Conservation (phyloP, 164 flowering plant species). For the Chimonanthus praecox region DNA sequence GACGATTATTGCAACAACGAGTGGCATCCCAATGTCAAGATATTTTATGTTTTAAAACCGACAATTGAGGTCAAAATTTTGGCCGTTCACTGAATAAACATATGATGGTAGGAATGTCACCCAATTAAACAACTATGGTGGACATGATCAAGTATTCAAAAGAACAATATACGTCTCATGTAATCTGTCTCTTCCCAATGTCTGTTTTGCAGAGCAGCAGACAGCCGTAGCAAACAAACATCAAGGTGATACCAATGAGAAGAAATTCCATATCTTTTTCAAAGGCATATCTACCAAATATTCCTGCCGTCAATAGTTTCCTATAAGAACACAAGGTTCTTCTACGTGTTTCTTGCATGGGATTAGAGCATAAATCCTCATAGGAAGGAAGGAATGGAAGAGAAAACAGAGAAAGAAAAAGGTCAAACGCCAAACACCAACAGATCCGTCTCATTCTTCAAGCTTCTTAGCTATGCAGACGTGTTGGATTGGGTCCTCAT, state of each 20-base stretch:
- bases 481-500: conserved; percentile 54
- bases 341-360: neutral
- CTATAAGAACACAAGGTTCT: neutral
- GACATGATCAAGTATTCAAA: too few relatives aligned
- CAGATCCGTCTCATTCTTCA: conserved; percentile 15
- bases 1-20: too few relatives aligned
- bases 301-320: neutral
- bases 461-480: conserved; percentile 64
- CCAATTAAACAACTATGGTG: too few relatives aligned
- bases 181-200: too few relatives aligned
- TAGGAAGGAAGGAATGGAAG: neutral
- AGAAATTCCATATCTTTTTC: neutral
- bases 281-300: neutral
- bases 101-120: too few relatives aligned
- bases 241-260: conserved; percentile 1
- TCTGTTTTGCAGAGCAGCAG: too few relatives aligned
- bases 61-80: too few relatives aligned
- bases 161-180: too few relatives aligned
- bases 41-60: too few relatives aligned
- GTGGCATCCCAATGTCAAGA: too few relatives aligned
- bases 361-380: neutral
- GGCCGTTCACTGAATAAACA: too few relatives aligned
- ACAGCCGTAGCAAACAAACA: neutral
- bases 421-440: neutral
- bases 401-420: neutral